These are phyloP conservation scores for Lactifluus subvellereus DNA, from an alignment of 768 basidiomycete genomes.

Conservation along the genomic window DNA sequence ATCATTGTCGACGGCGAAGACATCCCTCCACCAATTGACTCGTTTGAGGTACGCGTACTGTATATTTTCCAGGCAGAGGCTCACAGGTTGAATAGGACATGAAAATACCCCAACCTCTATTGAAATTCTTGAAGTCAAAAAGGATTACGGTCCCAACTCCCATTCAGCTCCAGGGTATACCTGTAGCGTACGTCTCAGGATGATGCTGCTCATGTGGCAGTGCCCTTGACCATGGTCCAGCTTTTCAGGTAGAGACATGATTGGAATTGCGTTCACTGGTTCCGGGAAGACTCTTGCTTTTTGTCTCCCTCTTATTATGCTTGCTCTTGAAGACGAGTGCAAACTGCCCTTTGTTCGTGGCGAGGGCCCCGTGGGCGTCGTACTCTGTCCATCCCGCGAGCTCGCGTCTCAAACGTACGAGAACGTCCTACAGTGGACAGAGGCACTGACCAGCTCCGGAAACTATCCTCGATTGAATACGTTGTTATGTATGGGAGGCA, in stretches of 20 bases:
- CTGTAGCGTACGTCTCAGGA: constrained; percentile 67
- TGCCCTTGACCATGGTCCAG: constrained; percentile 36
- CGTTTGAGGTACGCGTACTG: constrained; percentile 57
- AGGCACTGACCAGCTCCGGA: constrained; percentile 69
- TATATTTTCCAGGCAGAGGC: constrained; percentile 10
- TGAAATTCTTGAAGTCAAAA: constrained; percentile 78
- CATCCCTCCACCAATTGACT: constrained; percentile 87
- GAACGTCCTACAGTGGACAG: constrained; percentile 83
- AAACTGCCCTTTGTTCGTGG: constrained; percentile 86
- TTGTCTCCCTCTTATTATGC: constrained; percentile 96
- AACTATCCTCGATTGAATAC: constrained; percentile 83
- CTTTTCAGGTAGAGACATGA: constrained; percentile 94
- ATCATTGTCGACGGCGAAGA: constrained; percentile 94
- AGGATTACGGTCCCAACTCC: constrained; percentile 87
- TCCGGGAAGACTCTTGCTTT: constrained; percentile 99
- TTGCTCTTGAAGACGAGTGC: constrained; percentile 87
- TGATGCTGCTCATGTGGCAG: neutral
- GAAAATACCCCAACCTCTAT: constrained; percentile 89
- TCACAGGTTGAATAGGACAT: constrained; percentile 60
- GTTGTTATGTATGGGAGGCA: constrained; percentile 93
- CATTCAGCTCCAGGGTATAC: constrained; percentile 95
- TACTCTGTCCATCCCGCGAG: constrained; percentile 96
- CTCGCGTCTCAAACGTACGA: constrained; percentile 96
- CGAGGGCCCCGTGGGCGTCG: constrained; percentile 92
- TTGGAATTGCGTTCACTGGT: constrained; percentile 98